phyloP scores from a whole-genome alignment of 1,284 basidiomycete species.

The Ustilago sp. region DNA sequence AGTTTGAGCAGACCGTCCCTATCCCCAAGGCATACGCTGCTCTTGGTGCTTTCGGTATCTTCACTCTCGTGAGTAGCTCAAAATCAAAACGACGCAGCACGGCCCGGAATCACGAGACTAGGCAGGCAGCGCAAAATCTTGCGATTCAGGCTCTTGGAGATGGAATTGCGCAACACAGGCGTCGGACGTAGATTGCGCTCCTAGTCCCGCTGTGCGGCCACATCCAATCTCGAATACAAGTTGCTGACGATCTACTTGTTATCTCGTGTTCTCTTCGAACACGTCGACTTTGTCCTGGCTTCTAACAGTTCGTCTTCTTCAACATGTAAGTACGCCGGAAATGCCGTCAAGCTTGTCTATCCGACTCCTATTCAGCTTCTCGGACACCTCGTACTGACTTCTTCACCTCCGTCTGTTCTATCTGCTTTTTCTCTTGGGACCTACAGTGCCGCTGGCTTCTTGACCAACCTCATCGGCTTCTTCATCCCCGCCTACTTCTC shows the following conservation, averaged over 20 bases:
- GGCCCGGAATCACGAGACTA: not conserved
- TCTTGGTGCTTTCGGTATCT: conserved; percentile 78
- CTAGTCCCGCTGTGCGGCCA: too few species aligned
- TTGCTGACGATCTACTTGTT: not conserved
- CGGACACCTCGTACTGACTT: conserved; percentile 1
- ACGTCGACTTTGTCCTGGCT: not conserved
- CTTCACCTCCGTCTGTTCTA: not conserved
- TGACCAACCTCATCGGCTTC: conserved; percentile 69
- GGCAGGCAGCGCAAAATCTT: not conserved
- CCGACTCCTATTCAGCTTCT: not conserved
- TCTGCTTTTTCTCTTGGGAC: not conserved
- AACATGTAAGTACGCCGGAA: conserved; percentile 60
- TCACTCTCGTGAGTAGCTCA: conserved; percentile 62
- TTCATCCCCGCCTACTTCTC: conserved; percentile 70
- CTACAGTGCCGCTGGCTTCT: conserved; percentile 66
- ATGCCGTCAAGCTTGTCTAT: not conserved
- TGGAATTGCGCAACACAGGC: too few species aligned
- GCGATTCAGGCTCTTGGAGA: not conserved
- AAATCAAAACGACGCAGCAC: not conserved
- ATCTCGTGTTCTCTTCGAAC: conserved; percentile 13
- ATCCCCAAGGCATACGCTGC: conserved; percentile 93
- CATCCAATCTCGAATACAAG: not conserved
- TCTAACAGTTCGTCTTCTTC: conserved; percentile 71
- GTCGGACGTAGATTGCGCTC: too few species aligned
- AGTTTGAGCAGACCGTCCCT: conserved; percentile 87